Percentiles rank a stretch among this genome's conserved stretches.
phyloP scores from a whole-genome alignment of 305 asterid species.

The Solanum hybrid region DNA sequence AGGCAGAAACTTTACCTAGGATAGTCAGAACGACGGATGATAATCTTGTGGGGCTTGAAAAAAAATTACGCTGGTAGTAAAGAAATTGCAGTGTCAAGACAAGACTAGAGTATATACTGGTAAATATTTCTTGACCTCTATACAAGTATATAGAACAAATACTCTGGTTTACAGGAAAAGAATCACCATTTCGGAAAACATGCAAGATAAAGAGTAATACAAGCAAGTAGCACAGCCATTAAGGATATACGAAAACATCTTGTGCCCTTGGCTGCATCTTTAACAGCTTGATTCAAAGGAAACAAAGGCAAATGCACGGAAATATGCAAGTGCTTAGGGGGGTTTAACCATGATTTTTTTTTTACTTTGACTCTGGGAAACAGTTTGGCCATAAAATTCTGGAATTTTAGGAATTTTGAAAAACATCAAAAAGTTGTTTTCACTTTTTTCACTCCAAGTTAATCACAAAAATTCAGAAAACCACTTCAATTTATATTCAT shows the following conservation, averaged over 20 bases:
- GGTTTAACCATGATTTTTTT: neutral
- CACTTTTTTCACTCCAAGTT: neutral
- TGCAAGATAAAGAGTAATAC: neutral
- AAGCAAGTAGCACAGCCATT: neutral
- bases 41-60: neutral
- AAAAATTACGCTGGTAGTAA: neutral
- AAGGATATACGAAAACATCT: neutral
- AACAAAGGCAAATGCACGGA: neutral
- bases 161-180: neutral
- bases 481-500: neutral
- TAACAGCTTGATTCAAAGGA: neutral
- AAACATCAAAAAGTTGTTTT: neutral
- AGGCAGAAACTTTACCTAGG: neutral
- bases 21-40: neutral
- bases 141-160: neutral
- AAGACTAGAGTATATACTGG: neutral
- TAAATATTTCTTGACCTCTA: neutral
- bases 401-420: neutral
- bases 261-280: neutral
- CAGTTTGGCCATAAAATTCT: neutral
- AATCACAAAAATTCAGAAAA: neutral
- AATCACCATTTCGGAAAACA: neutral
- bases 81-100: neutral
- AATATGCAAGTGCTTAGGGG: neutral
- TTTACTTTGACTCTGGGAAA: neutral